These are phyloP conservation scores for Rhodocollybia butyracea DNA, from an alignment of 768 basidiomycete species.

Conservation along the genomic window DNA sequence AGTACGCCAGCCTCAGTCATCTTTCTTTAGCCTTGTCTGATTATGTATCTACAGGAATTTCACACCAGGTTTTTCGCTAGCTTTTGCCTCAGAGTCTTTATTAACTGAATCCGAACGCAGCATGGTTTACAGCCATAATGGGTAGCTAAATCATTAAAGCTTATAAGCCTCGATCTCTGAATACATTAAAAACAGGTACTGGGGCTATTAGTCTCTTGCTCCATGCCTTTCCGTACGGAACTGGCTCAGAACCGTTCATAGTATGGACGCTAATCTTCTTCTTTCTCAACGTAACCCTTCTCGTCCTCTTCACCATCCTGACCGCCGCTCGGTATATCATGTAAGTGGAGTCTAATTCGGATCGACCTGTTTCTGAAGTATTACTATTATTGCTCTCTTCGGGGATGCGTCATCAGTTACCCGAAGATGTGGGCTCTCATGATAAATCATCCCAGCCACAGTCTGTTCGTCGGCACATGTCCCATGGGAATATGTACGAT, in stretches of 20 bases:
- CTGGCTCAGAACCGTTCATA: constrained; percentile 35
- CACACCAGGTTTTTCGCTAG: too few species aligned
- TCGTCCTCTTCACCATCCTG: constrained; percentile 44
- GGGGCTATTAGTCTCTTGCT: constrained; percentile 54
- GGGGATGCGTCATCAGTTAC: too few species aligned
- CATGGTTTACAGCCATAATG: constrained; percentile 43
- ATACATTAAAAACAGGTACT: too few species aligned
- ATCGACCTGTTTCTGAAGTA: too few species aligned
- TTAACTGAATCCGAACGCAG: too few species aligned
- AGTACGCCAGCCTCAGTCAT: constrained; percentile 7
- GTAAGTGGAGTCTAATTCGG: too few species aligned
- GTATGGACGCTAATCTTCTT: constrained; percentile 48
- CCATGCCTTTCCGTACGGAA: constrained; percentile 53
- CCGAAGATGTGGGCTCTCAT: constrained; percentile 49
- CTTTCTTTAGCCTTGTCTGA: constrained; percentile 1
- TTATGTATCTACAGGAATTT: constrained; percentile 30
- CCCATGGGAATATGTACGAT: constrained; percentile 59
- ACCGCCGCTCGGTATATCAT: constrained; percentile 48
- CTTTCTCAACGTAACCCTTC: constrained; percentile 55
- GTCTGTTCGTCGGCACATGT: constrained; percentile 40
- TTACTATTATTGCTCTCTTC: too few species aligned
- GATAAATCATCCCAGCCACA: constrained; percentile 42
- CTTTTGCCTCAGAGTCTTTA: too few species aligned
- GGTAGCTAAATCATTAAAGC: too few species aligned
- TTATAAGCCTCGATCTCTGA: too few species aligned